Base-by-base conservation (phyloP, 1,284 basidiomycete genomes). In the Papiliotrema fonsecae region DNA sequence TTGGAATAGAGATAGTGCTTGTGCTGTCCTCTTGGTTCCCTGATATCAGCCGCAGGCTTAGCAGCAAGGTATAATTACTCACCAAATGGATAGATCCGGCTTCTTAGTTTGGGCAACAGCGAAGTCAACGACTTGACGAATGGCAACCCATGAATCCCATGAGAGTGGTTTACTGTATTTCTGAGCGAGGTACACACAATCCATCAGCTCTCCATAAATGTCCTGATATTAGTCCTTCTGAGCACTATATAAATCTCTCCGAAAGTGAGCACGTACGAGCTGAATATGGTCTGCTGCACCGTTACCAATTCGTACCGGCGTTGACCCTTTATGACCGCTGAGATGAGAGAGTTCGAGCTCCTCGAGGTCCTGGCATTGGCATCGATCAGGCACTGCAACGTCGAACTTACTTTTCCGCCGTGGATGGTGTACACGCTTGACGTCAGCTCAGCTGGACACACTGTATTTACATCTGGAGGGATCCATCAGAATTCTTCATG, bases 161-260 rank as follows among this genome's bases (percentile, higher is more conserved):
- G 85, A 69, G n/a, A 75, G 61, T 3, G 77, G 77, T 79, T 84
- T 75, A 32, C 66, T 67, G 52, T 73, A 75, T 57, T 93, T 94
- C 70, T 94, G 91, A 5, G 88, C 85, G 19, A 96, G 81, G 67
- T 96, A 96, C 54, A 96, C 87, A 81, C 85, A 89, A 76, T 96
- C 90, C 85, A 93, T 84, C 18, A 77, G 61, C 54, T 90, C 89
- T 35, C 89, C 91, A 58, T 93, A 93, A 42, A 94, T 93, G 69
- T 94, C 91, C 85, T 89, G 2, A 21, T 41, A 32, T 47, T 22
- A 54, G 48, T 22, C 18, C 9, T 6, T 26, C 35, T n/a, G n/a
- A n/a, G n/a, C n/a, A n/a, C n/a, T n/a, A n/a, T n/a, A 24, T 7
- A 36, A 11, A 41, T 14, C 16, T n/a, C 30, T 25, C 9, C 16